Conservation (phyloP, 306 rosid genomes). For the Prosopis cineraria region DNA sequence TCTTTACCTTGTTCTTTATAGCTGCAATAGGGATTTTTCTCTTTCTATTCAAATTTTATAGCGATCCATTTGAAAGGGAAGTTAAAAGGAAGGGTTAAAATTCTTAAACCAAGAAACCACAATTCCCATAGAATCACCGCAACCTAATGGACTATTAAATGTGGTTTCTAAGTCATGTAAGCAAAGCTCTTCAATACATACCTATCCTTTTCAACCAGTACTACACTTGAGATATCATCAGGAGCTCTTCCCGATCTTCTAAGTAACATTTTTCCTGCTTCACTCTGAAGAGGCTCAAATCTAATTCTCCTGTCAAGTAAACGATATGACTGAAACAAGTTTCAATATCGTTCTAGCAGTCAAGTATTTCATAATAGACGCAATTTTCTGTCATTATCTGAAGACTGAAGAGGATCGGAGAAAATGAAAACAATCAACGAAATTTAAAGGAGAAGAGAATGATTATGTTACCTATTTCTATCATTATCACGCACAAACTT, state of each 20-base stretch:
- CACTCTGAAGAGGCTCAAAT: slow-evolving; percentile 91
- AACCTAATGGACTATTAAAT: slow-evolving; percentile 11
- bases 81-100: neutral
- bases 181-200: slow-evolving; percentile 11
- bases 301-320: slow-evolving; percentile 64
- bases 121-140: neutral
- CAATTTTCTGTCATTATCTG: neutral
- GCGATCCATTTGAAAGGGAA: slow-evolving; percentile 12
- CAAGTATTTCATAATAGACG: neutral
- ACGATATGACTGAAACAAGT: neutral
- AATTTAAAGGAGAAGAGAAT: slow-evolving; percentile 9
- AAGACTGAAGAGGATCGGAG: neutral
- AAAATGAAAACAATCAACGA: neutral
- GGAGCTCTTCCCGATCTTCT: slow-evolving; percentile 94
- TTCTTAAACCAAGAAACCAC: neutral
- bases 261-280: slow-evolving; percentile 78
- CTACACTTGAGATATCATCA: slow-evolving; percentile 95
- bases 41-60: slow-evolving; percentile 8
- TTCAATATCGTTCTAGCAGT: neutral
- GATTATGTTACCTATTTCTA: slow-evolving; percentile 53
- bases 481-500: slow-evolving; percentile 85
- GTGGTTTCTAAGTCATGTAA: neutral
- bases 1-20: slow-evolving; percentile 11
- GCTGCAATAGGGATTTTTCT: neutral
- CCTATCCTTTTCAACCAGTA: slow-evolving; percentile 85